Evolutionary conservation across 768 basidiomycete species (phyloP).

Genomic region (Tricholoma terreum): DNA sequence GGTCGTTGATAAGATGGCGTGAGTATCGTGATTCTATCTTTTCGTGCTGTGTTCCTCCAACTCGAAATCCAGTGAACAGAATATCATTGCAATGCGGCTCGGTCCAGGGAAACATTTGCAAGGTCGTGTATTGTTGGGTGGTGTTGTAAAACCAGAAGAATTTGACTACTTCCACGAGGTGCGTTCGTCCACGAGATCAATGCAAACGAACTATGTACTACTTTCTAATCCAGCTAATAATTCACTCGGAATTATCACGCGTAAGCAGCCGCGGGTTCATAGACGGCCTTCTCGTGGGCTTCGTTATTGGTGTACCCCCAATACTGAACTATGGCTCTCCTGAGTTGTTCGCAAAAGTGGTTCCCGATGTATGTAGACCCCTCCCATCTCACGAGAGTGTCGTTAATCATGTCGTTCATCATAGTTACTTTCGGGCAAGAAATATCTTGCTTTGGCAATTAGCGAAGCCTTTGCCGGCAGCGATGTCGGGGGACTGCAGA

Average conservation of each 20-base stretch:
- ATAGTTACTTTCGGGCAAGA: conserved; percentile 62
- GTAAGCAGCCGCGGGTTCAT: conserved; percentile 84
- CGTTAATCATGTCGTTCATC: background rate
- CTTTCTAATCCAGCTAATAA: conserved; percentile 50
- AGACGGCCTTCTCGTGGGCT: conserved; percentile 79
- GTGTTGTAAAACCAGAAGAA: conserved; percentile 73
- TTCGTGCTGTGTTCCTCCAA: background rate
- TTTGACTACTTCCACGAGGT: conserved; percentile 96
- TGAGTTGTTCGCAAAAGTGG: conserved; percentile 64
- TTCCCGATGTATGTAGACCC: conserved; percentile 55
- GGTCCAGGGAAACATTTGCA: conserved; percentile 88
- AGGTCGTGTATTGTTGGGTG: conserved; percentile 73
- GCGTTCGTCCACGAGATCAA: background rate
- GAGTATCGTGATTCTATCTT: conserved; percentile 1
- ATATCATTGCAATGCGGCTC: conserved; percentile 85
- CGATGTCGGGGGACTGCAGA: conserved; percentile 82
- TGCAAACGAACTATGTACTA: background rate
- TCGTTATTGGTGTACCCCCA: conserved; percentile 87
- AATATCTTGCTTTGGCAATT: conserved; percentile 87
- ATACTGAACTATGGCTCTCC: conserved; percentile 84
- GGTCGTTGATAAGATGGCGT: conserved; percentile 84
- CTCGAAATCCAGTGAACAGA: conserved; percentile 51
- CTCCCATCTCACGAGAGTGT: background rate
- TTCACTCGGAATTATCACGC: conserved; percentile 79
- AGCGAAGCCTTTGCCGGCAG: conserved; percentile 92